These are phyloP conservation scores for Amauroascus verrucosus DNA, from an alignment of 2,329 filamentous ascomycete genomes.

Conservation along the genomic window DNA sequence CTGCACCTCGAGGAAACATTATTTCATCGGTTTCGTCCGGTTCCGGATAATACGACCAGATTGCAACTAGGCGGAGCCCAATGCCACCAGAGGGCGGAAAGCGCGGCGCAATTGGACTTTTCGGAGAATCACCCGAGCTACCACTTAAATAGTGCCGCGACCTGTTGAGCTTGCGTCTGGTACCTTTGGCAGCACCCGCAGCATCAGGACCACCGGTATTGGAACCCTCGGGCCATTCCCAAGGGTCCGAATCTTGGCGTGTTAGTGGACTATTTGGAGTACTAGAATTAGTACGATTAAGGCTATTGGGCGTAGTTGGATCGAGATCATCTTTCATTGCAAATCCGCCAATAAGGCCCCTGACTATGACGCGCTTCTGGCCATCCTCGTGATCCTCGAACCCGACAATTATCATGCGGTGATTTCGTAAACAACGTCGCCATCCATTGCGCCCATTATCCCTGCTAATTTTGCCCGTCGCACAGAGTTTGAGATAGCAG, in stretches of 20 bases:
- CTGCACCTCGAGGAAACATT: slow-evolving; percentile 70
- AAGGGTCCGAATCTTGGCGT: slow-evolving; percentile 26
- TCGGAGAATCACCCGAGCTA: background rate
- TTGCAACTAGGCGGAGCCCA: slow-evolving; percentile 53
- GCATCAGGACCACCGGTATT: slow-evolving; percentile 16
- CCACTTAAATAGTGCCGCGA: slow-evolving; percentile 6
- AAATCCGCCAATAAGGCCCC: slow-evolving; percentile 67
- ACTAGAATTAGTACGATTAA: slow-evolving; percentile 14
- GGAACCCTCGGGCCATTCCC: slow-evolving; percentile 36
- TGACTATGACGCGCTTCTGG: slow-evolving; percentile 56
- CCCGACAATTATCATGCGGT: slow-evolving; percentile 72
- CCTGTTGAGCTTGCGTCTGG: slow-evolving; percentile 15
- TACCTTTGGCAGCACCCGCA: slow-evolving; percentile 12
- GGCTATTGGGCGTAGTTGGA: slow-evolving; percentile 7
- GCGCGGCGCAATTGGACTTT: slow-evolving; percentile 9
- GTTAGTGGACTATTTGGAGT: slow-evolving; percentile 24
- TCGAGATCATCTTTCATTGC: slow-evolving; percentile 53
- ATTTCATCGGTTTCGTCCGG: slow-evolving; percentile 55
- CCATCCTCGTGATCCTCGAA: slow-evolving; percentile 61
- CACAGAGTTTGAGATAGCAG: slow-evolving; percentile 63
- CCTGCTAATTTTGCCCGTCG: slow-evolving; percentile 53
- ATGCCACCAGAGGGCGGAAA: slow-evolving; percentile 70
- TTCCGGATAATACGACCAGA: slow-evolving; percentile 70
- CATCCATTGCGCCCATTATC: slow-evolving; percentile 74
- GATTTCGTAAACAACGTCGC: slow-evolving; percentile 68